phyloP scores from a whole-genome alignment of 2,329 filamentous ascomycete species.

The Periglandula ipomoeae region DNA sequence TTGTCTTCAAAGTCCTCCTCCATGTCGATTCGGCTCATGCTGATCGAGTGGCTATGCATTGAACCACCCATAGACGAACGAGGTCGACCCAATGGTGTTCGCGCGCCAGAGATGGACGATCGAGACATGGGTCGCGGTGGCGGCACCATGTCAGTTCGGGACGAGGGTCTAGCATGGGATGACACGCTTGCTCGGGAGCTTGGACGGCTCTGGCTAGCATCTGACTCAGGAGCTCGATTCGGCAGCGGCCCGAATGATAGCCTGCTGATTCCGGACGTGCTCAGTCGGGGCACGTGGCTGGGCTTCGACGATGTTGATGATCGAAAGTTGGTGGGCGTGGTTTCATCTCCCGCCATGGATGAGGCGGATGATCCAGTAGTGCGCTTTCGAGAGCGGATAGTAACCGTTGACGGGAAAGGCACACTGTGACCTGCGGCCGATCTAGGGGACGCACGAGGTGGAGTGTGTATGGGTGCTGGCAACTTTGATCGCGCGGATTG shows the following conservation, averaged over 20 bases:
- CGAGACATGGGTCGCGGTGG: conserved; percentile 56
- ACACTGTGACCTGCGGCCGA: conserved; percentile 12
- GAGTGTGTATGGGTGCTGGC: conserved; percentile 69
- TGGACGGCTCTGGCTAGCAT: conserved; percentile 50
- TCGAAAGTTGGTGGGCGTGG: conserved; percentile 34
- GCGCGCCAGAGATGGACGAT: conserved; percentile 48
- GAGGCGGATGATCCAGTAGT: conserved; percentile 47
- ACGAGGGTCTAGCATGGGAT: conserved; percentile 44
- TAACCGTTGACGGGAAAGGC: conserved; percentile 42
- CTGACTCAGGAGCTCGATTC: conserved; percentile 40
- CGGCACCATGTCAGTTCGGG: conserved; percentile 43
- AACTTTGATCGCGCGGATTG: conserved; percentile 87
- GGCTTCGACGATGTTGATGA: conserved; percentile 27
- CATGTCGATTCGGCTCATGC: conserved; percentile 45
- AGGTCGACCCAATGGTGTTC: conserved; percentile 60
- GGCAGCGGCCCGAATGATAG: conserved; percentile 55
- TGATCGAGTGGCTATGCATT: conserved; percentile 47
- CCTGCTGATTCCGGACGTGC: conserved; percentile 52
- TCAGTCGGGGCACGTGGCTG: conserved; percentile 49
- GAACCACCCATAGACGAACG: conserved; percentile 63
- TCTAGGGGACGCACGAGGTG: conserved; percentile 73
- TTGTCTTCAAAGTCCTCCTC: conserved; percentile 31
- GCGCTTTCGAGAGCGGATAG: conserved; percentile 62
- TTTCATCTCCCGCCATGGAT: conserved; percentile 40
- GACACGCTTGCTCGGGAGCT: conserved; percentile 62